Base-by-base conservation (phyloP, 768 basidiomycete genomes). In the Neoboletus subvelutipes region DNA sequence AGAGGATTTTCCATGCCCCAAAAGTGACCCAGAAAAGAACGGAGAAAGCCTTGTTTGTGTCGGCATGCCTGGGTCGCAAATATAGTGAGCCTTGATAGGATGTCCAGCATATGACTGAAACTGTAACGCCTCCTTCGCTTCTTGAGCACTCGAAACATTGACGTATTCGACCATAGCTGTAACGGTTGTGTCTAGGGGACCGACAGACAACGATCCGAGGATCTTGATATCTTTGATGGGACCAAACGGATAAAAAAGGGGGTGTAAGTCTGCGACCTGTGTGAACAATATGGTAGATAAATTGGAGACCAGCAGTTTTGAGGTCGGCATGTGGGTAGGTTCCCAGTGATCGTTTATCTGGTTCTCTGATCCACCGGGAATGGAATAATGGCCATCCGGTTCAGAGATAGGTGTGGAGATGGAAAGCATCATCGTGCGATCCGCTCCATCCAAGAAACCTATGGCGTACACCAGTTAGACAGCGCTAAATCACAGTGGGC, bases 381-480 rank as follows among this genome's bases (percentile, higher is more conserved):
- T 61, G 24, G 66, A 62, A 50, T 62, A 51, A 51, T 69, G 73
- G 33, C 64, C 55, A 18, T 67, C 59, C 1, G 66, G 47, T 40
- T 65, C 60, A 69, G 66, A 61, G 59, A 71, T 67, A 48, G 74
- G 70, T 9, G 70, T 69, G 22, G 81, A 78, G 33, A 78, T 65
- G 36, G 87, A 78, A 26, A 89, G 76, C 39, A 84, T 76, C 69
- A 87, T 76, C 7, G 83, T 77, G 45, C 92, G 87, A 73, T 92
- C 90, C 15, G 86, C 90, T 20, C 90, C 89, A 65, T 92, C 90
- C 57, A 92, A 76, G 64, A 91, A 91, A 22, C 88, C 90, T 90
- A 29, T 15, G 9, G 58, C 5, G 28, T 20, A 58, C 50, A 24
- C 24, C n/a, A 52, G 41, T 60, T 31, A 58, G 52, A 51, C 18